phyloP scores from a whole-genome alignment of 352 stramenopile genomes.

The Phytophthora cactorum region DNA sequence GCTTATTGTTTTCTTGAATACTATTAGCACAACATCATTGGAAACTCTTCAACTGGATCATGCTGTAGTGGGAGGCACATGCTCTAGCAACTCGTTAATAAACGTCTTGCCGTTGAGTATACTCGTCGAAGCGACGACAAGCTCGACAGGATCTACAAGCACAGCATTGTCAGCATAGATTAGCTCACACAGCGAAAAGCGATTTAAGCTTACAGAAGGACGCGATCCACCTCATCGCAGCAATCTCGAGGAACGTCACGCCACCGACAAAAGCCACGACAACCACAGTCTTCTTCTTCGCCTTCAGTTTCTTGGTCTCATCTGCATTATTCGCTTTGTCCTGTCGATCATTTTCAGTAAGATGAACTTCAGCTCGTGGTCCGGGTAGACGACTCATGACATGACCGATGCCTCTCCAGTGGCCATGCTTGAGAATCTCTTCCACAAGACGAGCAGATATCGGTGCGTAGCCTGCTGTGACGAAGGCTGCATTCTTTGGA shows the following conservation, averaged over 20 bases:
- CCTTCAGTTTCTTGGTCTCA: constrained; percentile 17
- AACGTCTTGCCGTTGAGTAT: constrained; percentile 64
- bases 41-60: constrained; percentile 1
- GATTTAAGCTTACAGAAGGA: constrained; percentile 56
- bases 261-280: constrained; percentile 77
- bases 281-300: constrained; percentile 57
- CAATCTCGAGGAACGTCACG: constrained; percentile 76
- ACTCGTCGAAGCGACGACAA: constrained; percentile 67
- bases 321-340: constrained; percentile 2
- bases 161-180: constrained; percentile 2
- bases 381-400: constrained; percentile 58
- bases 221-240: constrained; percentile 73
- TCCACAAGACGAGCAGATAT: constrained; percentile 76
- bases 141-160: constrained; percentile 57
- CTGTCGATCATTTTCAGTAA: constrained; percentile 23
- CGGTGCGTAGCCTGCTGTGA: constrained; percentile 75
- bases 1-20: not conserved
- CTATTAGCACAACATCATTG: no score
- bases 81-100: constrained; percentile 58
- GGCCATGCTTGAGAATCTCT: constrained; percentile 57
- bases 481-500: constrained; percentile 64
- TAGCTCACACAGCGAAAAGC: not conserved
- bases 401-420: constrained; percentile 56
- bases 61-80: constrained; percentile 40
- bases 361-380: constrained; percentile 59